A percentile compares a stretch with the other conserved stretches of the same genome.
phyloP scores from a whole-genome alignment of 352 stramenopile species.

The Globisporangium mamillatum region DNA sequence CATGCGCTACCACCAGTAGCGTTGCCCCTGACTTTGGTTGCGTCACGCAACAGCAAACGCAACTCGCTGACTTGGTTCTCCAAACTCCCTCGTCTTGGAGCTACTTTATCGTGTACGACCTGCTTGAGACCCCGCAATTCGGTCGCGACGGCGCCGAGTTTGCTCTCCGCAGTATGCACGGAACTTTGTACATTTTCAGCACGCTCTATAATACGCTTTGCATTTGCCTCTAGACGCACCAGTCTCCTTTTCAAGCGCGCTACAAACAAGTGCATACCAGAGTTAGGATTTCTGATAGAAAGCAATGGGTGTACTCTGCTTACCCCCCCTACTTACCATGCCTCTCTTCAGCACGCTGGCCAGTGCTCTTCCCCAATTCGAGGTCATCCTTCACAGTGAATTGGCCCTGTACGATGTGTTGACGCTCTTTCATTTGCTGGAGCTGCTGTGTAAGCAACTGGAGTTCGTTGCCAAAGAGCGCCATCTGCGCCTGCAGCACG shows the following conservation, averaged over 20 bases:
- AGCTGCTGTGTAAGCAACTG: neutral
- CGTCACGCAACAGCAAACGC: too few species aligned
- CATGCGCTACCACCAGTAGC: too few species aligned
- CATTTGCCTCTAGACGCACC: neutral
- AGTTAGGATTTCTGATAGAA: too few species aligned
- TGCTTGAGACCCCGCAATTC: neutral
- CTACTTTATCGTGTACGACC: too few species aligned
- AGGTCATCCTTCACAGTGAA: neutral
- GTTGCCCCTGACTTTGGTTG: too few species aligned
- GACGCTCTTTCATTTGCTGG: neutral
- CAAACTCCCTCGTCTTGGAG: too few species aligned
- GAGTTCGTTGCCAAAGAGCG: conserved; percentile 8
- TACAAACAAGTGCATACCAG: neutral
- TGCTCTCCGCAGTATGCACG: neutral
- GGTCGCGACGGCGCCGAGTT: neutral
- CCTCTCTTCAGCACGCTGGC: neutral
- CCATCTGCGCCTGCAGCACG: conserved; percentile 9
- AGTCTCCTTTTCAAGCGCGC: conserved; percentile 3
- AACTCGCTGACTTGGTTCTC: too few species aligned
- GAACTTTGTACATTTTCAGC: too few species aligned
- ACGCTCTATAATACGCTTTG: neutral
- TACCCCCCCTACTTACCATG: conserved; percentile 1
- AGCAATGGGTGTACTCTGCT: too few species aligned
- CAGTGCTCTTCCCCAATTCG: neutral
- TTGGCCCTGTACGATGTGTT: neutral